Conservation (phyloP, 176 grass and related monocot species). For the Carex parvula region DNA sequence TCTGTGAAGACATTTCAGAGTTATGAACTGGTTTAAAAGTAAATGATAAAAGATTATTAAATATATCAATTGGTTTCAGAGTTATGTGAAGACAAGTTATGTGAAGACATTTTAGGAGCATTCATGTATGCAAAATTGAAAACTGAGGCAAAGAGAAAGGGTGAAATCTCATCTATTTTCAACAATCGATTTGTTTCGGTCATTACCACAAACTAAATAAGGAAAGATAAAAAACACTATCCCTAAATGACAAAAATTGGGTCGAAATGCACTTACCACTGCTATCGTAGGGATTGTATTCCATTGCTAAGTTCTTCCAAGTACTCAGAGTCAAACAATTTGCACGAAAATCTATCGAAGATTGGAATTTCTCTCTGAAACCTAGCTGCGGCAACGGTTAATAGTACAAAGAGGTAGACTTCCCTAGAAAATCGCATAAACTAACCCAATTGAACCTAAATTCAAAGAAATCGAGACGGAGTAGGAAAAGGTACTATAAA, state of each 20-base stretch:
- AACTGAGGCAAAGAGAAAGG: background rate
- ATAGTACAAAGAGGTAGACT: background rate
- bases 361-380: background rate
- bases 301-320: conserved; percentile 36
- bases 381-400: background rate
- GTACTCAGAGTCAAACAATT: background rate
- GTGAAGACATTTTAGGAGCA: background rate
- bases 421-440: background rate
- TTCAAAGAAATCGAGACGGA: background rate
- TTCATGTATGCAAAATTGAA: background rate
- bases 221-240: background rate
- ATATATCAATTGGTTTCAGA: conserved; percentile 14
- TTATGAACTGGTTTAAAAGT: background rate
- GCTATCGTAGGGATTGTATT: conserved; percentile 60
- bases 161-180: background rate
- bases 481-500: background rate
- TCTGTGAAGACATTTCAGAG: conserved; percentile 10
- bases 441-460: background rate
- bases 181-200: background rate
- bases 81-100: background rate
- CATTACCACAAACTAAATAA: background rate
- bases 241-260: background rate
- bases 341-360: background rate
- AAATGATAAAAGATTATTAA: conserved; percentile 15
- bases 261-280: conserved; percentile 55